Evolutionary conservation across 1,284 basidiomycete genomes (phyloP), one percentile per base, ranked within the genome.

Genomic region (Sanguinoderma infundibulare): DNA sequence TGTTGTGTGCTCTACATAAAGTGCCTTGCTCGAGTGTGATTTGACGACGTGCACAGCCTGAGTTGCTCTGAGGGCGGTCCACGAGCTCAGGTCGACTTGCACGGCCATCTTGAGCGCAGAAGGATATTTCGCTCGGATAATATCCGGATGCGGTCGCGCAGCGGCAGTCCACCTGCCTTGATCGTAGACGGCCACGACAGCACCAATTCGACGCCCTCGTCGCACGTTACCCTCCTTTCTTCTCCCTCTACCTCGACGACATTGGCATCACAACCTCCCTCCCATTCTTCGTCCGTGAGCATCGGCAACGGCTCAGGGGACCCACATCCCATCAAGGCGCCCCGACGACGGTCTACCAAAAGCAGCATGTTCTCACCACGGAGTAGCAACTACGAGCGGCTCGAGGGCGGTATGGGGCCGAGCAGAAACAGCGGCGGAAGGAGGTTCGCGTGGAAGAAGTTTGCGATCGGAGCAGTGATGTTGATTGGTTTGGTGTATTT

Each of bases 401-500:
- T 90, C 39, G 88, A 90, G 71, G 78, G 81, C 44, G 88, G 87
- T 12, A 79, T 86, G 73, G 85, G 84, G 9, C 78, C 82, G 5
- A 72, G 74, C 60, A 77, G 79, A 22, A 60, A 55, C 26, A 56
- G 53, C 26, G 60, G 69, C 30, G 63, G 69, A 40, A 74, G 70
- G 57, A 76, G 70, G 62, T 77, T 82, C 53, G 75, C 75, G n/a
- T 92, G 90, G 90, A 90, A 86, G 74, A 89, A 85, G 75, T 81
- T 89, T 58, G 84, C 81, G 2, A 73, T 90, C 12, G 86, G 78
- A 2, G 86, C 83, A 53, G 78, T 72, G 2, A 72, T 85, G 0
- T 71, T 90, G 46, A 77, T 91, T 66, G 81, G 77, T 2, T 69
- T 89, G 28, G 82, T 91, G 26, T 91, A 84, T 79, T 72, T 89